Base-by-base conservation (phyloP, 495 filamentous ascomycete genomes). In the Saxispiralis lemnorum region DNA sequence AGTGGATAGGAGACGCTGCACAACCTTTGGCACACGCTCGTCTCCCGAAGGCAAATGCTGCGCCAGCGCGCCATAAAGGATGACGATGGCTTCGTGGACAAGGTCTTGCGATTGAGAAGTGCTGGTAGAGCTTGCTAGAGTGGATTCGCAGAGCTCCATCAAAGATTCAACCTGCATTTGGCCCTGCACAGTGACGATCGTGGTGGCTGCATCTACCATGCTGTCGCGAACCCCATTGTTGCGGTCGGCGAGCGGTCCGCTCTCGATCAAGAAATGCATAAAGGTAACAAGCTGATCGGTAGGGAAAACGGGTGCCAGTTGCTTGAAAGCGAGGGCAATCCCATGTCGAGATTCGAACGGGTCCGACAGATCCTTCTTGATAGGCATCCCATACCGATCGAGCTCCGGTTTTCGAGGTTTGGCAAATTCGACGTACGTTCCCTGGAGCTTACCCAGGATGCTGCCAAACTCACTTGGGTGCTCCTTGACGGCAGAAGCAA, bases 1-100 rank as follows among this genome's bases (percentile, higher is more conserved):
- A 6, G 92, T 92, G 17, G 71, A 73, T 30, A 96, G 70, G 14
- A 97, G 66, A 44, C 83, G 73, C 46, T 83, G 75, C 24, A 96
- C 73, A 38, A 95, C 88, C 10, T 78, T 75, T 7, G 83, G 83
- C 34, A 96, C 69, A 44, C 89, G 83, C 41, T 72, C 61, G 56
- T 97, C 89, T 6, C 85, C 83, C 2, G 75, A 63, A 47, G 79
- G 77, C 34, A 97, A 65, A 66, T 97, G 89, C 20, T 82, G 71
- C 11, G 85, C 89, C 12, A 97, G 63, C 28, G 89, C 85, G 53
- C 89, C 89, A 53, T 96, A 97, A 47, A 97, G 78, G 44, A 97
- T 86, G 48, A 97, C 84, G 19, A 97, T 85, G 3, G 89, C 89
- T 63, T 97, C 89, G 53, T 93, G 94, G 49, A 96, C 81, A 34